Evolutionary conservation across 257 asterid species (phyloP), one percentile per base, ranked within the genome.

Genomic region (Buddleja alternifolia): DNA sequence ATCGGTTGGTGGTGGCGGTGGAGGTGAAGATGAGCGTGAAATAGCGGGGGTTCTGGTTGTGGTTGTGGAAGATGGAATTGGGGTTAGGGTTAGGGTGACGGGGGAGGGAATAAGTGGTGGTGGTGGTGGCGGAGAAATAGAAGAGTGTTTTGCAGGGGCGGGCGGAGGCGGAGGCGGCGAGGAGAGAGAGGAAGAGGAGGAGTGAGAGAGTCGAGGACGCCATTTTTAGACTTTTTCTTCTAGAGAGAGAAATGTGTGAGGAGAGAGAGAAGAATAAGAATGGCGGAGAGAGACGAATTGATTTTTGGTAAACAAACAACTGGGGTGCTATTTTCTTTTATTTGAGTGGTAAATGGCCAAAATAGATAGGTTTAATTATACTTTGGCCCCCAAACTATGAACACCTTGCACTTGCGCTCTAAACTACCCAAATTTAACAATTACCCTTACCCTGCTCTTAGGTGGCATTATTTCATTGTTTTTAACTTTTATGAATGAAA

Each of bases 121-220:
- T 70, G 58, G 83, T 65, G 71, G 86, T 65, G 71, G 85, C 50
- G 63, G 90, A 74, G 75, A 85, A 78, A 47, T 79, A 86, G 78
- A 88, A 90, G 8, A 90, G 74, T 48, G 92, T 86, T 63, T 90
- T 90, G 80, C 95, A 90, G 46, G 97, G 97, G 17, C 95, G 84
- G 67, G 89, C 92, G 68, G 81, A 46, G 75, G 75, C 77, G 17
- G 83, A 44, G 69, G 76, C 77, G 72, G 79, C 79, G 41, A 73
- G 58, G 67, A 85, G 67, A 39, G 75, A 17, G 78, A 83, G 34
- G 72, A 84, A 66, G 78, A 80, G 72, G 72, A 81, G 41, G 55
- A 70, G 21, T 2, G 84, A 57, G 41, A 73, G 51, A 23, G 76
- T 12, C 8, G 73, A 36, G 68, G 73, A 75, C 74, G 88, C 90